These are phyloP conservation scores for Paramecium biaurelia DNA, from an alignment of 73 alveolate genomes.

Conservation along the genomic window DNA sequence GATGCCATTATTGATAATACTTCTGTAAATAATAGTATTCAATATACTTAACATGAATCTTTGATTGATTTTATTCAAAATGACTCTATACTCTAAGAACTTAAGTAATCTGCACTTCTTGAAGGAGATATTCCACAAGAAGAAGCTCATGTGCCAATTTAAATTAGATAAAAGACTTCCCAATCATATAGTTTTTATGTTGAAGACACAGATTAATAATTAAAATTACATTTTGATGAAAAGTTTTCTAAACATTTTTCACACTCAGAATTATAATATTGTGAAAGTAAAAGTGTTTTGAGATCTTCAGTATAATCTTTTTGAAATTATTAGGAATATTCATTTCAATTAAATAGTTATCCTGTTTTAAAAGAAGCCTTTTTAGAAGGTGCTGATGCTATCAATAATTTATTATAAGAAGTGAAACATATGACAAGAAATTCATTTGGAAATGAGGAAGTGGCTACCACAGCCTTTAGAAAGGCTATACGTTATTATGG, in stretches of 20 bases:
- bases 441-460: constrained; percentile 14
- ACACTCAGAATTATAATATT: neutral
- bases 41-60: neutral
- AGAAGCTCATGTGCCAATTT: neutral
- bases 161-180: neutral
- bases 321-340: neutral
- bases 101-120: neutral
- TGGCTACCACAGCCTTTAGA: neutral
- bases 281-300: neutral
- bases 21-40: neutral
- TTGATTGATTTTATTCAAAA: neutral
- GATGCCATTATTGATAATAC: neutral
- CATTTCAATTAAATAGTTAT: neutral
- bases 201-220: neutral
- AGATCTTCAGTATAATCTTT: neutral
- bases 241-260: neutral
- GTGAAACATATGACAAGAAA: constrained; percentile 31
- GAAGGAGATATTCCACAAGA: neutral
- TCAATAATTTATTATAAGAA: constrained; percentile 5
- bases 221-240: neutral
- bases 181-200: neutral
- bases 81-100: neutral
- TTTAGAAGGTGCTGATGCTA: neutral
- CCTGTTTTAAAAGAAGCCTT: constrained; percentile 10
- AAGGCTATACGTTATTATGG: constrained; percentile 29